A percentile compares a stretch with the other conserved stretches of the same genome.
Evolutionary conservation across 306 rosid species (phyloP).

Genomic region (Quercus bicolor): DNA sequence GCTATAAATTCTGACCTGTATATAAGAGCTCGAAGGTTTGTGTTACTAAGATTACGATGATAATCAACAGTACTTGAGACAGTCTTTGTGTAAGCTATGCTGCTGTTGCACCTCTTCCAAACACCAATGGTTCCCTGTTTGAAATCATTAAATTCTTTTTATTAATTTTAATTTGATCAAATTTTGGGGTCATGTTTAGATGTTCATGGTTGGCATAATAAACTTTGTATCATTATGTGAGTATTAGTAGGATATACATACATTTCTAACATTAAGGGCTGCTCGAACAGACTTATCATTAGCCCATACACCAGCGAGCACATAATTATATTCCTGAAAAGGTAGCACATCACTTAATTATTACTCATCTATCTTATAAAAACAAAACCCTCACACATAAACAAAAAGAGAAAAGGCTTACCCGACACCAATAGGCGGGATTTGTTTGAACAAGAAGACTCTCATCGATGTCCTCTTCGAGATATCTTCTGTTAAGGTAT

Average conservation of each 20-base stretch:
- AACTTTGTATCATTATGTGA: background rate
- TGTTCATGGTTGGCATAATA: background rate
- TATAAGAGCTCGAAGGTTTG: constrained; percentile 24
- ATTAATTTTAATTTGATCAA: background rate
- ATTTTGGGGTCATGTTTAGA: background rate
- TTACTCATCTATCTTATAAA: background rate
- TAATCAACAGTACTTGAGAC: constrained; percentile 16
- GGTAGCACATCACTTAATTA: background rate
- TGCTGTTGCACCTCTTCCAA: constrained; percentile 27
- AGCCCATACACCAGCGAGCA: constrained; percentile 21
- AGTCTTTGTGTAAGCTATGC: constrained; percentile 26
- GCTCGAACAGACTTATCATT: constrained; percentile 14
- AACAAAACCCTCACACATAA: background rate
- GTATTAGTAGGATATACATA: background rate
- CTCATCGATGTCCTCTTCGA: background rate
- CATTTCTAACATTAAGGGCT: constrained; percentile 24
- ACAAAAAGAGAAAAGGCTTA: background rate
- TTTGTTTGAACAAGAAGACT: background rate
- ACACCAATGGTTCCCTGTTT: constrained; percentile 22
- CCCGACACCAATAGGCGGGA: constrained; percentile 24
- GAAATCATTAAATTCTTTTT: background rate
- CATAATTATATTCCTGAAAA: constrained; percentile 18
- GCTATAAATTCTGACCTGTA: constrained; percentile 13
- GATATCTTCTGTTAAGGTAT: constrained; percentile 15
- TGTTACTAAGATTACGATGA: constrained; percentile 20